Evolutionary conservation across 1,139 yeast genomes (phyloP), one percentile per base, ranked within the genome.

Genomic region (Taphrina deformans): DNA sequence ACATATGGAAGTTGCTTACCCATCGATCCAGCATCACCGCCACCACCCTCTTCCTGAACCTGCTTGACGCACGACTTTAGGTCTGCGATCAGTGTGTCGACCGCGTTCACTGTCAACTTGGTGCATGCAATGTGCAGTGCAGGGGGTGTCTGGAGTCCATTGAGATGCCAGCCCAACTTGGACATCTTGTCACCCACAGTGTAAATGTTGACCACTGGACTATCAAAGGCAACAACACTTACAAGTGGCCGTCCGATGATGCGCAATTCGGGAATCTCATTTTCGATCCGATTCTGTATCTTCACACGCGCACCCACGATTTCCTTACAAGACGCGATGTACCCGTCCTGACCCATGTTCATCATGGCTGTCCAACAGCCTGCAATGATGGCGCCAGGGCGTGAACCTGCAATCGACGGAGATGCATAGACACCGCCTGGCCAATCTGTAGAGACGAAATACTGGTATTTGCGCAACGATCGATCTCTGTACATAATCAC

Each of bases 291-390:
- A 4, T 68, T 70, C 27, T 69, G 69, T 44, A 91, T 79, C 66
- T 78, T 76, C 75, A 83, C 81, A 2, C 96, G 83, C 2, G 92
- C 83, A 10, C 77, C 73, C 2, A 90, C 86, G 65, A 93, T 92
- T 18, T 83, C 85, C 65, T 75, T 77, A 69, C 96, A 87, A 1
- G 86, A 82, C 67, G 85, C 74, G 7, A 77, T 79, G 75, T 93
- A 93, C 0, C 98, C 98, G 14, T 83, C 83, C 66, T 83, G 85
- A 45, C 99, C 99, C 66, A 91, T 80, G 69, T 82, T 80, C 61
- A 92, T 77, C 79, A 93, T 78, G 0, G 97, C 91, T 0, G 97
- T 96, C 98, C 98, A 93, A 74, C 98, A 92, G 0, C 97, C 98
- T 16, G 88, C 98, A 82, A 91, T 89, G 60, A 93, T 79, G 0